Conservation (phyloP, 371 early-diverging fungal genomes). For the Synchytrium microbalum region DNA sequence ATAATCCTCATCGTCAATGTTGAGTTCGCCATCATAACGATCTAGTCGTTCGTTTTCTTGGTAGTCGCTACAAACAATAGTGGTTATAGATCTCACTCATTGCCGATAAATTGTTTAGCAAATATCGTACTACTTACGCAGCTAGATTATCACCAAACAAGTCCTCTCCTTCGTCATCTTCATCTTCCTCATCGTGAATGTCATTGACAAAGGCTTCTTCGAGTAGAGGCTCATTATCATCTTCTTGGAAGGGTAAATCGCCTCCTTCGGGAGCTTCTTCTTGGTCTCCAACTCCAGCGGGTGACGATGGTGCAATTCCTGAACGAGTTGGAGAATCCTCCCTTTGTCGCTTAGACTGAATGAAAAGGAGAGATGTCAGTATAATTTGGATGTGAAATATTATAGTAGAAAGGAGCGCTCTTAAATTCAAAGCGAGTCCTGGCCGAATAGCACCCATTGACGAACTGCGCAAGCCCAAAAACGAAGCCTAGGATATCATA, state of each 20-base stretch:
- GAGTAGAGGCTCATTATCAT: conserved; percentile 14
- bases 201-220: conserved; percentile 17
- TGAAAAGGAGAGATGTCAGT: too few species aligned
- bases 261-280: not conserved
- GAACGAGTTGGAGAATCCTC: not conserved
- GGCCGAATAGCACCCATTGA: too few species aligned
- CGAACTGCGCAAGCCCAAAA: too few species aligned
- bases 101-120: not conserved
- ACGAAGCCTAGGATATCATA: too few species aligned
- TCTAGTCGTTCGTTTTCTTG: conserved; percentile 63
- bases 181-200: conserved; percentile 22
- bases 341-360: not conserved
- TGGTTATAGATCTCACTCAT: conserved; percentile 70
- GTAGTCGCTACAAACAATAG: conserved; percentile 70
- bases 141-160: conserved; percentile 30
- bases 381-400: too few species aligned
- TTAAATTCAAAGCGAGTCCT: too few species aligned
- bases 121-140: conserved; percentile 12
- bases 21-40: conserved; percentile 60
- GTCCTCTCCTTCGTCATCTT: conserved; percentile 32
- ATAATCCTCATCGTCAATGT: conserved; percentile 70
- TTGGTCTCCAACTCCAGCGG: not conserved
- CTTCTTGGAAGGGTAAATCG: conserved; percentile 5
- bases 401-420: too few species aligned
- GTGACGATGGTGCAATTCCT: not conserved